Percentiles rank a stretch among this genome's conserved stretches.
These are phyloP conservation scores for Trichophyton verrucosum DNA, from an alignment of 2,329 filamentous ascomycete genomes.

Conservation along the genomic window DNA sequence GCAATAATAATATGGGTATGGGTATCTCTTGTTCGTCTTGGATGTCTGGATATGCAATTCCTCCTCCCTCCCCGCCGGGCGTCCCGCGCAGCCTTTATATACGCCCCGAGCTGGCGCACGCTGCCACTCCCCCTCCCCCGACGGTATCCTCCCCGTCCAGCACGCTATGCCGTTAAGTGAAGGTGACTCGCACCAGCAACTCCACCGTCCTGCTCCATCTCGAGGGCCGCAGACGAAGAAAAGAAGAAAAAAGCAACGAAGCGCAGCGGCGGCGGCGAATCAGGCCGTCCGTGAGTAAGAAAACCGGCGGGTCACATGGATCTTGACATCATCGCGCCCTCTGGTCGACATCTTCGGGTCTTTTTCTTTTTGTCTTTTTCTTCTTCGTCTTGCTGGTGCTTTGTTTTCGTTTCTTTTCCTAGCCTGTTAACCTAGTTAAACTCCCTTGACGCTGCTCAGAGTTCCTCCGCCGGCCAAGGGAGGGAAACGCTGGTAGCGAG, in stretches of 20 bases:
- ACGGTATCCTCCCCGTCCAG: background rate
- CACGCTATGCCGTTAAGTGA: conserved; percentile 1
- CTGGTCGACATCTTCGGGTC: background rate
- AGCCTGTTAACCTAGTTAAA: background rate
- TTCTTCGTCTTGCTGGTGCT: background rate
- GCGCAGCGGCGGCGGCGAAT: background rate
- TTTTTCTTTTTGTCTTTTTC: background rate
- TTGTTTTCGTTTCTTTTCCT: no score
- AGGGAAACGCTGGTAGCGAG: background rate
- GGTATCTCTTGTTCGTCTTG: background rate
- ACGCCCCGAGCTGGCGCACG: background rate
- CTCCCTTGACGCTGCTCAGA: no score
- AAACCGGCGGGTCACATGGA: background rate
- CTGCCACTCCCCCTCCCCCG: background rate
- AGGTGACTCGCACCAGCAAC: background rate
- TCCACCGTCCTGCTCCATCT: background rate
- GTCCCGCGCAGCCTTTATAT: background rate
- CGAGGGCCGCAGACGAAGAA: background rate
- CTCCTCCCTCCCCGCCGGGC: background rate
- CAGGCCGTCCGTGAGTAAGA: background rate
- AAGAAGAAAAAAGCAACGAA: background rate
- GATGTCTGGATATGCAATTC: no score
- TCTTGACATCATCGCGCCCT: background rate
- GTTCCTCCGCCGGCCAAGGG: background rate
- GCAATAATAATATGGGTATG: background rate